Conservation (phyloP, 2,329 filamentous ascomycete genomes). For the Blastomyces emzantsi region DNA sequence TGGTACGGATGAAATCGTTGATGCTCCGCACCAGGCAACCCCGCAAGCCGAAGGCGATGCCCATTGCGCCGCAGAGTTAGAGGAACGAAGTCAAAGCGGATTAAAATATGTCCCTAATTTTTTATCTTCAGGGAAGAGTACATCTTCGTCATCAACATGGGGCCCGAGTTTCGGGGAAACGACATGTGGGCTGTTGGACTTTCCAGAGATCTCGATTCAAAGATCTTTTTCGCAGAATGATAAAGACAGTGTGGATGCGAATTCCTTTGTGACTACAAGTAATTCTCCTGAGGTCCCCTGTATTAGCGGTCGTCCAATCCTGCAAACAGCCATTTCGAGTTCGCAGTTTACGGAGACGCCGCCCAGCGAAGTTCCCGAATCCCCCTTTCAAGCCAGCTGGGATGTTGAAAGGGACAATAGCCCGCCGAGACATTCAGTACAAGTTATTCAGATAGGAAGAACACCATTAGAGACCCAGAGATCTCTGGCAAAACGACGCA, state of each 20-base stretch:
- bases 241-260: background rate
- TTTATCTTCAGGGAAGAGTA: background rate
- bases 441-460: conserved; percentile 14
- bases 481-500: conserved; percentile 14
- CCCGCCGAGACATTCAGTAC: background rate
- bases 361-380: conserved; percentile 34
- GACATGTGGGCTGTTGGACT: background rate
- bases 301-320: background rate
- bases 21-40: background rate
- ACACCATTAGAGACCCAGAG: conserved; percentile 10
- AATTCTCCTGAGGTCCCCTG: background rate
- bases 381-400: conserved; percentile 15
- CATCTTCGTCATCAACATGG: conserved; percentile 4
- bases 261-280: background rate
- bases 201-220: background rate
- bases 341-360: conserved; percentile 21
- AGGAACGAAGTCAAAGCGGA: background rate
- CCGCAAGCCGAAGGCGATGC: background rate
- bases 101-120: background rate
- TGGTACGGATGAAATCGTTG: background rate
- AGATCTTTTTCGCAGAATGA: conserved; percentile 2
- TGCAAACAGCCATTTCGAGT: background rate
- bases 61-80: background rate
- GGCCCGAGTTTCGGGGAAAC: conserved; percentile 6
- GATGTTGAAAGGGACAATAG: conserved; percentile 8